Conservation (phyloP, 164 flowering plant species). For the Euptelea pleiosperma region DNA sequence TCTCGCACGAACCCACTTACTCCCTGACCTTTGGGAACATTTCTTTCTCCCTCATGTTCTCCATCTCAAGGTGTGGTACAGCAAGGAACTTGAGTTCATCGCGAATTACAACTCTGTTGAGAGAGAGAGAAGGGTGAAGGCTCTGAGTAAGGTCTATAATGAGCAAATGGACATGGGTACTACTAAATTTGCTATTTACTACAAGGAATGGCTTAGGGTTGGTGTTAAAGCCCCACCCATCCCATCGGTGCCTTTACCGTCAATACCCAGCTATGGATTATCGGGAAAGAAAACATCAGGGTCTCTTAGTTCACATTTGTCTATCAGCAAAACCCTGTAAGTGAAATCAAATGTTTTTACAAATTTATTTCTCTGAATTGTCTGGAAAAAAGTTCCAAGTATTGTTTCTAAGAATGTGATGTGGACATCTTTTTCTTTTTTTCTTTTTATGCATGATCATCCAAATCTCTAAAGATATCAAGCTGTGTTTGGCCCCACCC, state of each 20-base stretch:
- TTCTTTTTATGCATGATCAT: slow-evolving; percentile 10
- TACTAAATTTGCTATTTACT: slow-evolving; percentile 52
- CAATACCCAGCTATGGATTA: slow-evolving; percentile 25
- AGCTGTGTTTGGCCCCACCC: slow-evolving; percentile 47
- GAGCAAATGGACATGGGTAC: slow-evolving; percentile 61
- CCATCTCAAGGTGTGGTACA: slow-evolving; percentile 66
- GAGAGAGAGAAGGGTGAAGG: slow-evolving; percentile 35
- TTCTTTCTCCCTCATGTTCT: slow-evolving; percentile 73
- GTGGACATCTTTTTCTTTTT: not conserved
- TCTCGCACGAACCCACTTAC: slow-evolving; percentile 49
- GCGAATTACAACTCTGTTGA: slow-evolving; percentile 11
- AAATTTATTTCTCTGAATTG: not conserved
- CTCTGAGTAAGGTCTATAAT: slow-evolving; percentile 41
- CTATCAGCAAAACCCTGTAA: slow-evolving; percentile 42
- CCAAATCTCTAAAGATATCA: slow-evolving; percentile 33
- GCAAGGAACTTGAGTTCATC: slow-evolving; percentile 37
- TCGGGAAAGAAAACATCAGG: slow-evolving; percentile 35
- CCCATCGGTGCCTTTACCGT: slow-evolving; percentile 53
- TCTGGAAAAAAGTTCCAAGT: not conserved
- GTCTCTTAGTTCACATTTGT: slow-evolving; percentile 25
- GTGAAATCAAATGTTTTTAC: slow-evolving; percentile 13
- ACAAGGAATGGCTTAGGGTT: slow-evolving; percentile 63
- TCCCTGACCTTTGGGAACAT: slow-evolving; percentile 77
- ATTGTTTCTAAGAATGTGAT: not conserved
- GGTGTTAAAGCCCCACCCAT: slow-evolving; percentile 42